Percentiles rank a stretch among this genome's conserved stretches.
These are phyloP conservation scores for Phlegmacium glaucopus DNA, from an alignment of 768 basidiomycete species.

Conservation along the genomic window DNA sequence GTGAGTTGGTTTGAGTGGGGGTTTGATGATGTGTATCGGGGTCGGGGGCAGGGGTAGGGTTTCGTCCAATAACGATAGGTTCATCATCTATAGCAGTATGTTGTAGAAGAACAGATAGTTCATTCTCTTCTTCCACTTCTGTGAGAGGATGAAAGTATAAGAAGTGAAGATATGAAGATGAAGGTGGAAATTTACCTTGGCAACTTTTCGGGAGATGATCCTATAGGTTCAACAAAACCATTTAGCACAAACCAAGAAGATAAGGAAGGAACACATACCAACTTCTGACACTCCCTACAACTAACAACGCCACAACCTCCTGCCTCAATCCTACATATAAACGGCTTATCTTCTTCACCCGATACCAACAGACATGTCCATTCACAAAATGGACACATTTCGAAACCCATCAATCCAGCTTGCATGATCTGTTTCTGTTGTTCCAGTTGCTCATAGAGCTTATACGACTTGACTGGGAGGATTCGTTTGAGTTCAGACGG, in stretches of 20 bases:
- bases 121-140: constrained; percentile 31
- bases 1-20: constrained; percentile 8
- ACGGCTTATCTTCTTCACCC: constrained; percentile 59
- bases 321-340: constrained; percentile 50
- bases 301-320: constrained; percentile 75
- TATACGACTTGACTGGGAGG: constrained; percentile 61
- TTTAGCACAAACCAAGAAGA: constrained; percentile 2
- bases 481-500: constrained; percentile 66
- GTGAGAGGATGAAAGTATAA: neutral
- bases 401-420: constrained; percentile 75
- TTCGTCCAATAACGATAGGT: constrained; percentile 2
- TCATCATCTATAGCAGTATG: neutral
- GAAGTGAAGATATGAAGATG: neutral
- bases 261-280: constrained; percentile 42
- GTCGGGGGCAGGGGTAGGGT: no score
- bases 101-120: constrained; percentile 7
- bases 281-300: constrained; percentile 76
- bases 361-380: constrained; percentile 69
- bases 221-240: constrained; percentile 26
- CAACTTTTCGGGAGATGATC: constrained; percentile 84
- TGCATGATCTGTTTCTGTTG: constrained; percentile 80
- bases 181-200: constrained; percentile 48
- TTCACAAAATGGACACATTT: constrained; percentile 91
- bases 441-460: constrained; percentile 66
- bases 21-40: no score